Percentiles rank a stretch among this genome's conserved stretches.
Conservation (phyloP, 257 asterid species). For the Plantago major region DNA sequence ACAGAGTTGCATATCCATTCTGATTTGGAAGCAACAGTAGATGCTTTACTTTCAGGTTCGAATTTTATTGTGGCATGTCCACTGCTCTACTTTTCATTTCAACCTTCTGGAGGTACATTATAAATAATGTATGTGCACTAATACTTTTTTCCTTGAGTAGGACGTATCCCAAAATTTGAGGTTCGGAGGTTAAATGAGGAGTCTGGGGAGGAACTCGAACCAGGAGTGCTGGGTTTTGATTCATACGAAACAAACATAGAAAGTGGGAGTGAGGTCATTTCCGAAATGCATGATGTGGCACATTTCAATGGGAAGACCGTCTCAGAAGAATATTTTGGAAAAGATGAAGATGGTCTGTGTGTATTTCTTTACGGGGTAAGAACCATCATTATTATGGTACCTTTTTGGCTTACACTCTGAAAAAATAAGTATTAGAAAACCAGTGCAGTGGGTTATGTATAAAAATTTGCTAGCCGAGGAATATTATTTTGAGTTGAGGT, state of each 20-base stretch:
- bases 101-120: neutral
- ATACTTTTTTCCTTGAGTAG: constrained; percentile 37
- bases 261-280: constrained; percentile 29
- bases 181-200: constrained; percentile 59
- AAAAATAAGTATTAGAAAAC: neutral
- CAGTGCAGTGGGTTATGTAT: neutral
- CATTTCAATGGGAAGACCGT: constrained; percentile 18
- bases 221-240: constrained; percentile 24
- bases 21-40: constrained; percentile 85
- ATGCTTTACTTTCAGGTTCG: constrained; percentile 79
- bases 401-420: constrained; percentile 7
- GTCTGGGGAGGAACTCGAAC: constrained; percentile 23
- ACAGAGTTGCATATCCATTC: constrained; percentile 71
- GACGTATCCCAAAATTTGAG: constrained; percentile 70
- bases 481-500: too few species aligned
- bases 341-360: constrained; percentile 45
- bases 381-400: constrained; percentile 11
- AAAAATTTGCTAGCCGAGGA: too few species aligned
- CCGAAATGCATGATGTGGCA: constrained; percentile 21
- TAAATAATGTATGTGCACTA: constrained; percentile 10
- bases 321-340: constrained; percentile 33
- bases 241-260: constrained; percentile 31
- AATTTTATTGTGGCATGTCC: constrained; percentile 16
- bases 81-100: constrained; percentile 5
- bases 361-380: constrained; percentile 96